A percentile compares a stretch with the other conserved stretches of the same genome.
Evolutionary conservation across 352 stramenopile genomes (phyloP).

Genomic region (Phytophthora nicotianae): DNA sequence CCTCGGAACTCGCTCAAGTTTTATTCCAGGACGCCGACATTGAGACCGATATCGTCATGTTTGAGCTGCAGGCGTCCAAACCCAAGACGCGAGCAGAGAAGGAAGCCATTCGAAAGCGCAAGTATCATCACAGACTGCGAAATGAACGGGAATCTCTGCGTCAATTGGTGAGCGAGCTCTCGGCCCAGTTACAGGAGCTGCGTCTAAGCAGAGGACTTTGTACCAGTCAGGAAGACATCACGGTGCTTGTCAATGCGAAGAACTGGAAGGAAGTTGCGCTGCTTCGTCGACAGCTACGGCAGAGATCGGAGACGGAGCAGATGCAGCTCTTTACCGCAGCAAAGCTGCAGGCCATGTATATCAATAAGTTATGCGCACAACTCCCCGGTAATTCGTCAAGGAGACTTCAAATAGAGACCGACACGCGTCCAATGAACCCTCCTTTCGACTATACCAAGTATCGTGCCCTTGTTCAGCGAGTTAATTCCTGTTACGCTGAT

Average conservation of each 20-base stretch:
- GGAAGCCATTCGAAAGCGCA: conserved; percentile 17
- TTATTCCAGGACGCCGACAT: not conserved
- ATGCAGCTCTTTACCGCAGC: conserved; percentile 13
- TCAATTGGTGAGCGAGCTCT: conserved; percentile 10
- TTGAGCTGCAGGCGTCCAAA: not conserved
- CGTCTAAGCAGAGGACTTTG: not conserved
- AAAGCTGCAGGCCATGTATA: conserved; percentile 19
- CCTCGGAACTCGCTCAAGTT: not conserved
- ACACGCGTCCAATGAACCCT: not conserved
- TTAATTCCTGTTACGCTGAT: conserved; percentile 6
- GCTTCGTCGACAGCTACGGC: conserved; percentile 10
- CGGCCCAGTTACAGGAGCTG: conserved; percentile 5
- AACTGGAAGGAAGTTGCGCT: conserved; percentile 18
- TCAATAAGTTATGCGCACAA: conserved; percentile 10
- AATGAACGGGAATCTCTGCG: conserved; percentile 16
- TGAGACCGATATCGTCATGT: not conserved
- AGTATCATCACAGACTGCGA: conserved; percentile 18
- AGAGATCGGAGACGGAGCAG: conserved; percentile 13
- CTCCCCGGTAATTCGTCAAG: conserved; percentile 1
- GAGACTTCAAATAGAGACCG: not conserved
- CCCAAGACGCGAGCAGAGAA: conserved; percentile 16
- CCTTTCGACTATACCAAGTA: conserved; percentile 10
- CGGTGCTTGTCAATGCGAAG: not conserved
- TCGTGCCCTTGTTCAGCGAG: not conserved
- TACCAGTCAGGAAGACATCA: too few relatives aligned